Conservation (phyloP, 495 filamentous ascomycete species). For the Podospora appendiculata region DNA sequence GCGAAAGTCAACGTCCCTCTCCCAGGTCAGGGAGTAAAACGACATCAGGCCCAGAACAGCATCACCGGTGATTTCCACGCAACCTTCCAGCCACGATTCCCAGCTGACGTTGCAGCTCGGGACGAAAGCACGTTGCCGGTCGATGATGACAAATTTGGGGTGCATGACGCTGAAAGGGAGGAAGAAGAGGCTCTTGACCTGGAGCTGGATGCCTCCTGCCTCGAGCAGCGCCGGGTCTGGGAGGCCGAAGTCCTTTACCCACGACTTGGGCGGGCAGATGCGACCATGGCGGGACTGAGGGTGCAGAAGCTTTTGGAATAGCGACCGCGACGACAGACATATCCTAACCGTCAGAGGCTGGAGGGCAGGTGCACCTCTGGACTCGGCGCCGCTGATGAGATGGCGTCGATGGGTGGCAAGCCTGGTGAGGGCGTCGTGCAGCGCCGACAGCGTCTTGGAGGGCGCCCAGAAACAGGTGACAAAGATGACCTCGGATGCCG, state of each 20-base stretch:
- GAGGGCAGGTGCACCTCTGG: not conserved
- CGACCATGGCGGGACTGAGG: slow-evolving; percentile 48
- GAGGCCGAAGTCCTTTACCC: slow-evolving; percentile 50
- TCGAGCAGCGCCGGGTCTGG: slow-evolving; percentile 43
- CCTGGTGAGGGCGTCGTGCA: slow-evolving; percentile 40
- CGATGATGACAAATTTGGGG: slow-evolving; percentile 66
- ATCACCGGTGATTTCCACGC: slow-evolving; percentile 50
- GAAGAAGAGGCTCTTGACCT: slow-evolving; percentile 64
- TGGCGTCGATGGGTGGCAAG: slow-evolving; percentile 38
- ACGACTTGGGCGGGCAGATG: slow-evolving; percentile 46
- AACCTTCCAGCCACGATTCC: slow-evolving; percentile 70
- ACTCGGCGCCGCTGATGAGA: slow-evolving; percentile 7
- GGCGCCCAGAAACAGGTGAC: slow-evolving; percentile 73
- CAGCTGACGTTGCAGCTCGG: slow-evolving; percentile 71
- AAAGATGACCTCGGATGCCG: slow-evolving; percentile 56
- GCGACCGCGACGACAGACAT: slow-evolving; percentile 57
- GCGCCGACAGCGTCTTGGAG: slow-evolving; percentile 42
- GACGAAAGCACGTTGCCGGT: slow-evolving; percentile 50
- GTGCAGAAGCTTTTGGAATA: slow-evolving; percentile 65
- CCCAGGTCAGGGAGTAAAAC: slow-evolving; percentile 57
- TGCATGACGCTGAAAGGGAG: slow-evolving; percentile 70
- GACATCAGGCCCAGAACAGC: slow-evolving; percentile 44
- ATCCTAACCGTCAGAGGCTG: slow-evolving; percentile 15
- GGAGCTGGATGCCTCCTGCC: slow-evolving; percentile 47
- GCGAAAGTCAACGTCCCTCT: slow-evolving; percentile 7